phyloP scores from a whole-genome alignment of 345 rosid genomes.

The Sisymbrium irio region DNA sequence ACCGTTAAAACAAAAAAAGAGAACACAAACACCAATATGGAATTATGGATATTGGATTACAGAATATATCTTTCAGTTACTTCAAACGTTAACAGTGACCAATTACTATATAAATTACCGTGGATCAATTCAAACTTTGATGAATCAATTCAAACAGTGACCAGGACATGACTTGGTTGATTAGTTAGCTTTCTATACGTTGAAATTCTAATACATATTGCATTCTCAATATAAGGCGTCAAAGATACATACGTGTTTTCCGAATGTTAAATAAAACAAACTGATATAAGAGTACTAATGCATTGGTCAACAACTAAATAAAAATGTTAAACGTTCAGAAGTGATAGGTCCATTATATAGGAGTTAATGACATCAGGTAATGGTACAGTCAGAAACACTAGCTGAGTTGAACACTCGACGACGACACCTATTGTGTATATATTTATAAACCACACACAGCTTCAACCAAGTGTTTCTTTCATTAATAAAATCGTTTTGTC shows the following conservation, averaged over 20 bases:
- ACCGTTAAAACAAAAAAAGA: too few species aligned
- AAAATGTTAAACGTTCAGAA: background rate
- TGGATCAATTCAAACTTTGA: too few species aligned
- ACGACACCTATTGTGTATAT: background rate
- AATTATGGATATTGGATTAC: too few species aligned
- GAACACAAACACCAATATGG: too few species aligned
- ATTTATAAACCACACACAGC: background rate
- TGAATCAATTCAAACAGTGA: too few species aligned
- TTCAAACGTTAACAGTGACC: too few species aligned
- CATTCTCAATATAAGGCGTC: too few species aligned
- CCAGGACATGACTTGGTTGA: too few species aligned
- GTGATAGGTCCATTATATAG: background rate
- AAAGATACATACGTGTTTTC: background rate
- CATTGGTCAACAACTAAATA: background rate
- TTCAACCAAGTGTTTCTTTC: background rate
- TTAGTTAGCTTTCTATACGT: too few species aligned
- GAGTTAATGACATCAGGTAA: background rate
- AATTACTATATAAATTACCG: too few species aligned
- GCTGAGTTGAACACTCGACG: conserved; percentile 19
- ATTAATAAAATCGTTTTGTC: background rate
- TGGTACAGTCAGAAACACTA: conserved; percentile 7
- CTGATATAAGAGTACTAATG: background rate
- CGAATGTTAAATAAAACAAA: background rate
- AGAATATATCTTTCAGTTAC: too few species aligned
- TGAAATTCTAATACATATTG: too few species aligned